Evolutionary conservation across 495 filamentous ascomycete genomes (phyloP).

Genomic region (Cercophora sp.): DNA sequence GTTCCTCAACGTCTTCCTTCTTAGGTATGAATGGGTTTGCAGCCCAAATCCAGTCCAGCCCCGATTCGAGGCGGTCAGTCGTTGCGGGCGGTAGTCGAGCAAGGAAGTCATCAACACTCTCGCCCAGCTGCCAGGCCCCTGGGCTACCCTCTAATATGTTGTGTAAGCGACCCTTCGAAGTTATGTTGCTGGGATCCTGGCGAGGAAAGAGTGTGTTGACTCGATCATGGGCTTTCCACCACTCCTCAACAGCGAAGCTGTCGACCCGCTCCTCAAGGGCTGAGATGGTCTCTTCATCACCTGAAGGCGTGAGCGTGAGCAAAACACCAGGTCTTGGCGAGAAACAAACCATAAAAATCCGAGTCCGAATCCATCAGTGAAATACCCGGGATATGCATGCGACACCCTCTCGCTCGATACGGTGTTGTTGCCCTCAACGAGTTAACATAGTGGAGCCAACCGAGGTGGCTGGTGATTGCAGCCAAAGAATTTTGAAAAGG

Average conservation of each 20-base stretch:
- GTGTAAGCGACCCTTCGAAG: conserved; percentile 17
- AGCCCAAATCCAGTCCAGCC: conserved; percentile 64
- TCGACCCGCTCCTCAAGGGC: conserved; percentile 30
- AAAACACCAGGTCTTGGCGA: too few relatives aligned
- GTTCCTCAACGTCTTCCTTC: conserved; percentile 14
- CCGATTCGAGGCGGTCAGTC: conserved; percentile 33
- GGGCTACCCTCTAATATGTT: conserved; percentile 43
- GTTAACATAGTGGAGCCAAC: too few relatives aligned
- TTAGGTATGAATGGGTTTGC: conserved; percentile 47
- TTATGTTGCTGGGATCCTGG: neutral
- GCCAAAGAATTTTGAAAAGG: too few relatives aligned
- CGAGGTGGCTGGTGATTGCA: too few relatives aligned
- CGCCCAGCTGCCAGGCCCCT: conserved; percentile 50
- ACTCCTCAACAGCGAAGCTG: conserved; percentile 36
- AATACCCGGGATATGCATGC: too few relatives aligned
- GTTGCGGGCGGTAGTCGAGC: conserved; percentile 61
- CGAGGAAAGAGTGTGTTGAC: conserved; percentile 10
- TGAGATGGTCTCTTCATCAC: conserved; percentile 46
- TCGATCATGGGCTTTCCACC: conserved; percentile 25
- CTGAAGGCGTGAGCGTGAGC: too few relatives aligned
- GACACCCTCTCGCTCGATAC: too few relatives aligned
- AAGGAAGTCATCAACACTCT: conserved; percentile 61
- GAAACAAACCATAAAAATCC: conserved; percentile 62
- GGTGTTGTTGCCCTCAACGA: too few relatives aligned
- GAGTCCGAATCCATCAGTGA: conserved; percentile 62